Evolutionary conservation across 1,139 yeast species (phyloP), one percentile per base, ranked within the genome.

Genomic region (Magnusiomyces suaveolens): DNA sequence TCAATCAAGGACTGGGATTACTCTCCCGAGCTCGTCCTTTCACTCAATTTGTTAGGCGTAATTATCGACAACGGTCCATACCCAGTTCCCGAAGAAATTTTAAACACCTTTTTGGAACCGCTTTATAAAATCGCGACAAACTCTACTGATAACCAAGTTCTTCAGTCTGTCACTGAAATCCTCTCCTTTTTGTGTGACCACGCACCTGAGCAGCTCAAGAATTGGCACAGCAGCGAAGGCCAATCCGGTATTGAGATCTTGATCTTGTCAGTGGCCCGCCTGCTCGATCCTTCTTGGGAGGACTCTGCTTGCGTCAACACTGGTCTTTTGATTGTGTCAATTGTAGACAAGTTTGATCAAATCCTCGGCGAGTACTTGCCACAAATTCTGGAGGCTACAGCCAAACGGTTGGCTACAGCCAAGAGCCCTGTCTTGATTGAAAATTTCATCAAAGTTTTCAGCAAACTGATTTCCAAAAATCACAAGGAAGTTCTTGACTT

Each of bases 281-380:
- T 88, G 52, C 75, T 90, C 39, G 81, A 87, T 1, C 87, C 95
- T 0, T 74, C 77, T 8, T 74, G 87, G 58, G 78, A 86, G 14
- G 97, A 88, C 63, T 78, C 84, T 55, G 95, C 95, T 0, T 90
- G 94, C 1, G 76, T 82, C 66, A 81, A 87, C 1, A 75, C 83
- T 6, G 79, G 72, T 2, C 57, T 62, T 41, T 60, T 69, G 10
- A 66, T 69, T 26, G 61, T 60, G 1, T 64, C 87, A 0, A 73
- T 87, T 51, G 75, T 88, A 25, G 76, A 80, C 26, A 79, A 81
- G 60, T 87, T 85, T 65, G 73, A 77, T 18, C 62, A 66, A 2
- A 69, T 74, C 43, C 73, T 83, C 26, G 79, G 80, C 25, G 78
- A 75, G 18, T 71, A 81, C 52, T 72, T 84, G 18, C 75, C 80